Percentiles rank a stretch among this genome's conserved stretches.
phyloP scores from a whole-genome alignment of 1,284 basidiomycete genomes.

The Heterobasidion occidentale region DNA sequence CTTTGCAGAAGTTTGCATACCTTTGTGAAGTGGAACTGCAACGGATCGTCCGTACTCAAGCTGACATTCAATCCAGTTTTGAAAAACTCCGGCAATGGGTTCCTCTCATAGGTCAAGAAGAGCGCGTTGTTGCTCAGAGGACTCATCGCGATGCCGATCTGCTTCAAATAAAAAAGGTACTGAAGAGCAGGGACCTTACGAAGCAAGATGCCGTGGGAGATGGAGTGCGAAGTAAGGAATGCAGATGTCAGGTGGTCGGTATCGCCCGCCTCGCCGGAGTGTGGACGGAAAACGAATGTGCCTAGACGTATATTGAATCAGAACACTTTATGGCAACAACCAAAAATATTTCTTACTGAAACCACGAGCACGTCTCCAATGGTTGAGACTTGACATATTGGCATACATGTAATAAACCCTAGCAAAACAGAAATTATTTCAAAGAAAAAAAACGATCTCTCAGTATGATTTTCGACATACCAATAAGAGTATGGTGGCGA shows the following conservation, averaged over 20 bases:
- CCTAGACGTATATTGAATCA: slow-evolving; percentile 34
- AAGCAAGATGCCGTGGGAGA: slow-evolving; percentile 96
- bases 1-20: slow-evolving; percentile 27
- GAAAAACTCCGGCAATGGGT: slow-evolving; percentile 97
- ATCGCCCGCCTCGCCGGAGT: slow-evolving; percentile 97
- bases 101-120: slow-evolving; percentile 95
- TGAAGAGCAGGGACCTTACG: slow-evolving; percentile 94
- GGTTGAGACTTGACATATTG: slow-evolving; percentile 92
- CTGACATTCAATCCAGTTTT: slow-evolving; percentile 95
- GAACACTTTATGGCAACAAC: background rate
- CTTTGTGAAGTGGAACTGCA: slow-evolving; percentile 97
- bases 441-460: background rate
- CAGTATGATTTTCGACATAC: slow-evolving; percentile 31
- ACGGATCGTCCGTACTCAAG: slow-evolving; percentile 91
- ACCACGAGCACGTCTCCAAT: slow-evolving; percentile 81
- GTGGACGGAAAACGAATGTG: slow-evolving; percentile 95
- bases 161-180: slow-evolving; percentile 94
- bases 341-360: slow-evolving; percentile 57
- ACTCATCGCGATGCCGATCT: slow-evolving; percentile 97
- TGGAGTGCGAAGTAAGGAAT: slow-evolving; percentile 95
- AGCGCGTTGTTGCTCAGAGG: slow-evolving; percentile 97
- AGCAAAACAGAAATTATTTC: background rate
- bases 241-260: slow-evolving; percentile 96
- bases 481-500: slow-evolving; percentile 95
- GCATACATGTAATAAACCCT: slow-evolving; percentile 99